Percentiles rank a stretch among this genome's conserved stretches.
These are phyloP conservation scores for Cardamine resedifolia DNA, from an alignment of 345 rosid genomes.

Conservation along the genomic window DNA sequence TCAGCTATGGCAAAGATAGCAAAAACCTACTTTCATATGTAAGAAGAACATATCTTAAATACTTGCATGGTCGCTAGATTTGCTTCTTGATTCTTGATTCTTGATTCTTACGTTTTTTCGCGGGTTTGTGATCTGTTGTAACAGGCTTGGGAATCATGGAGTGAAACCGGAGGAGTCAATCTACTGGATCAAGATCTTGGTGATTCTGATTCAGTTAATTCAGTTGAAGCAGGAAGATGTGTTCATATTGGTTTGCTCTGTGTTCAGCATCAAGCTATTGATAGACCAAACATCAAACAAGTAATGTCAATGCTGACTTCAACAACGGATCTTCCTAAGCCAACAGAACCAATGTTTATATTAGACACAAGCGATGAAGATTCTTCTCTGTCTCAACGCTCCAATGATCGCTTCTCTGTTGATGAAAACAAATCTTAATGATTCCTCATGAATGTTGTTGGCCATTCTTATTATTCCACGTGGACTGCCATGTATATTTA, in stretches of 20 bases:
- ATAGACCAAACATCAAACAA: constrained; percentile 40
- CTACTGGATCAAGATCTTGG: constrained; percentile 32
- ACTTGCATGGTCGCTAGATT: neutral
- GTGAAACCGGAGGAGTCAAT: constrained; percentile 21
- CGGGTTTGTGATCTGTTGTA: neutral
- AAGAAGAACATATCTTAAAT: constrained; percentile 17
- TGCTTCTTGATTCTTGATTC: constrained; percentile 1
- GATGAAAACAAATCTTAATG: constrained; percentile 19
- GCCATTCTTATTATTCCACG: constrained; percentile 7
- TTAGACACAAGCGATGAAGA: constrained; percentile 32
- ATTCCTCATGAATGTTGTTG: constrained; percentile 4
- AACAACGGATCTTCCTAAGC: constrained; percentile 29
- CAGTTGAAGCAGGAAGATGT: constrained; percentile 36
- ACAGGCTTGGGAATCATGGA: constrained; percentile 41
- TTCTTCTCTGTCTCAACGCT: constrained; percentile 31
- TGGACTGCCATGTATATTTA: too few relatives aligned
- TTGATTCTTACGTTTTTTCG: neutral
- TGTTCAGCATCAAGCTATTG: constrained; percentile 36
- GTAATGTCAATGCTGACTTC: constrained; percentile 35
- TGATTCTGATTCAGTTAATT: constrained; percentile 7
- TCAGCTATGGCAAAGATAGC: constrained; percentile 30
- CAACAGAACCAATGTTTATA: constrained; percentile 36
- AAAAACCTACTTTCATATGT: constrained; percentile 36
- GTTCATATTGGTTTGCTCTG: constrained; percentile 35
- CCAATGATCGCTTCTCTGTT: constrained; percentile 27